These are phyloP conservation scores for Saturnispora dispora DNA, from an alignment of 805 yeast species.

Conservation along the genomic window DNA sequence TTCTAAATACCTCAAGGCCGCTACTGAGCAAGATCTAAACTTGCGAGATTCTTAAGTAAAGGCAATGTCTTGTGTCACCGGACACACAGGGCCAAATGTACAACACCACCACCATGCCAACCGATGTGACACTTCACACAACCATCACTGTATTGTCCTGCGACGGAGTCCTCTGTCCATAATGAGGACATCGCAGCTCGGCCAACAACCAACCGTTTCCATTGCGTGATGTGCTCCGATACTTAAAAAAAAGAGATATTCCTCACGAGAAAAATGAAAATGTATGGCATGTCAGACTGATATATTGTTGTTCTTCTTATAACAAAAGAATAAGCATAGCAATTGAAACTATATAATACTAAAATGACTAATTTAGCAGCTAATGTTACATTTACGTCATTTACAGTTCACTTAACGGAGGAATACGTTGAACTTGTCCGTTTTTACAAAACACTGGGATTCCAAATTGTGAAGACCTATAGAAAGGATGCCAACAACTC, in stretches of 20 bases:
- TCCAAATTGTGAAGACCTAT: conserved; percentile 49
- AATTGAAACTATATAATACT: background rate
- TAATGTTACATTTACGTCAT: conserved; percentile 47
- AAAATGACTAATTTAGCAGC: conserved; percentile 2
- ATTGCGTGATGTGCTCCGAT: conserved; percentile 1
- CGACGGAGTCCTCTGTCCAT: background rate
- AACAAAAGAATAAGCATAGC: background rate
- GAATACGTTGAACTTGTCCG: conserved; percentile 38
- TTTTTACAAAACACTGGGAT: conserved; percentile 58
- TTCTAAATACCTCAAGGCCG: background rate
- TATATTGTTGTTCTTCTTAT: background rate
- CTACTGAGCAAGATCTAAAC: background rate
- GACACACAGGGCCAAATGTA: background rate
- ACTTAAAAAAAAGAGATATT: background rate
- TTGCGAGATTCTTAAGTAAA: background rate
- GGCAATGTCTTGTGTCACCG: background rate
- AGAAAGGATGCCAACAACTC: conserved; percentile 39
- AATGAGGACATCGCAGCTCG: conserved; percentile 1
- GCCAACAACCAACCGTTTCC: background rate
- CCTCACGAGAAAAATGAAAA: background rate
- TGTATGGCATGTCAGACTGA: background rate
- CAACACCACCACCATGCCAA: background rate
- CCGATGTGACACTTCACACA: background rate
- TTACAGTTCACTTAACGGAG: conserved; percentile 44
- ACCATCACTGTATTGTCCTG: background rate